These are phyloP conservation scores for Lasiosphaeria ovina DNA, from an alignment of 495 filamentous ascomycete genomes.

Conservation along the genomic window DNA sequence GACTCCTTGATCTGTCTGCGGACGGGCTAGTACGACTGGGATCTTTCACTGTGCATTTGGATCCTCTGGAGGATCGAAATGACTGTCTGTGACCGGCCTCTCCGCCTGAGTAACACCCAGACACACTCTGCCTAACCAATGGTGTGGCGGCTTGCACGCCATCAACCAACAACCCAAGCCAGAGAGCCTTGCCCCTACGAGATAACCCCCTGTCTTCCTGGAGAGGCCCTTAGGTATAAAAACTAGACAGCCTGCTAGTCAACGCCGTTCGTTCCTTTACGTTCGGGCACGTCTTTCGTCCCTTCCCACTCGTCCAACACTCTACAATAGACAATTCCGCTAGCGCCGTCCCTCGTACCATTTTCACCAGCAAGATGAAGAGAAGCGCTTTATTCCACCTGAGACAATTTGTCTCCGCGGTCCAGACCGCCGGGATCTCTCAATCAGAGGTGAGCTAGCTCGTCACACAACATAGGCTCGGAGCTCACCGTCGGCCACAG, in stretches of 20 bases:
- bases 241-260: neutral
- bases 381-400: neutral
- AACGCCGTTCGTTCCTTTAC: neutral
- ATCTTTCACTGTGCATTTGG: neutral
- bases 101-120: neutral
- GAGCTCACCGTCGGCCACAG: neutral
- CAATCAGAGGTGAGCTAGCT: neutral
- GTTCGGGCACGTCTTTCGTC: neutral
- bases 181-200: neutral
- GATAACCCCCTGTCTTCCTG: neutral
- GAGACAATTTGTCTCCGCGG: neutral
- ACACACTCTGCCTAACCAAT: neutral
- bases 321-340: neutral
- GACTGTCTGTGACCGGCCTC: neutral
- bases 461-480: neutral
- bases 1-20: neutral
- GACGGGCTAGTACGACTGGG: neutral
- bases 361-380: neutral
- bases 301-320: neutral
- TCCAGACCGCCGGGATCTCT: neutral
- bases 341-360: neutral
- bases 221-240: neutral
- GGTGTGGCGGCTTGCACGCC: neutral
- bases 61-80: neutral
- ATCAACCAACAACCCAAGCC: neutral